A percentile compares a stretch with the other conserved stretches of the same genome.
These are phyloP conservation scores for Capsella rubella DNA, from an alignment of 441 rosid genomes.

Conservation along the genomic window DNA sequence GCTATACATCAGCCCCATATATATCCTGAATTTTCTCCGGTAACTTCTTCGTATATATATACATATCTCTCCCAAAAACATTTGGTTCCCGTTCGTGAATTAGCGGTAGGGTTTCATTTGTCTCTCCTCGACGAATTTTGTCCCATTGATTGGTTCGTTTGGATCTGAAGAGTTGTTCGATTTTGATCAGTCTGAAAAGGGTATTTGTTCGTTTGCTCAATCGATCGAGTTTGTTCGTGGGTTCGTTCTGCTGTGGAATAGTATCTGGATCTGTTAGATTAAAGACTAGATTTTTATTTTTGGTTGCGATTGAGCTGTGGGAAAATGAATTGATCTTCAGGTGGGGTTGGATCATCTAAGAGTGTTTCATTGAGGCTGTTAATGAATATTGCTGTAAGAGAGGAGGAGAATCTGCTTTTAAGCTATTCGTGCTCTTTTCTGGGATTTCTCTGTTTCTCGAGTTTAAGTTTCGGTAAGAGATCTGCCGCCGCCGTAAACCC, in stretches of 20 bases:
- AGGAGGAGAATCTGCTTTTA: slow-evolving; percentile 68
- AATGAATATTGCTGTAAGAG: slow-evolving; percentile 69
- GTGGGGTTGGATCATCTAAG: slow-evolving; percentile 41
- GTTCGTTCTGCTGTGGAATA: slow-evolving; percentile 22
- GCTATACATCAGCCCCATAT: slow-evolving; percentile 3
- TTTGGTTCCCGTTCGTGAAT: slow-evolving; percentile 9
- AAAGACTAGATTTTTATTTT: background rate
- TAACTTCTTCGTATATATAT: background rate
- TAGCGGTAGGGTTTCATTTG: slow-evolving; percentile 14
- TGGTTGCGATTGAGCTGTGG: slow-evolving; percentile 35
- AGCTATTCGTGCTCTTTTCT: slow-evolving; percentile 52
- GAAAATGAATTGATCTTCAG: slow-evolving; percentile 43
- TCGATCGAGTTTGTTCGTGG: slow-evolving; percentile 9
- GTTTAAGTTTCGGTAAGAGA: slow-evolving; percentile 47
- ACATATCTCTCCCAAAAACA: background rate
- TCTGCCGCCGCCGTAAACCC: slow-evolving; percentile 55
- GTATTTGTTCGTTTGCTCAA: background rate
- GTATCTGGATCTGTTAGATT: slow-evolving; percentile 26
- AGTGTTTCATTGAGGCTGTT: slow-evolving; percentile 50
- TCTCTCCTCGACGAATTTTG: slow-evolving; percentile 9
- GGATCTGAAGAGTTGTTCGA: background rate
- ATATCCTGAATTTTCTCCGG: slow-evolving; percentile 37
- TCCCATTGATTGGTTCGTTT: slow-evolving; percentile 24
- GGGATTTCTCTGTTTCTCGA: slow-evolving; percentile 72
- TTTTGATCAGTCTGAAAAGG: slow-evolving; percentile 20